These are phyloP conservation scores for Phytopythium ostracodes DNA, from an alignment of 352 stramenopile species.

Conservation along the genomic window DNA sequence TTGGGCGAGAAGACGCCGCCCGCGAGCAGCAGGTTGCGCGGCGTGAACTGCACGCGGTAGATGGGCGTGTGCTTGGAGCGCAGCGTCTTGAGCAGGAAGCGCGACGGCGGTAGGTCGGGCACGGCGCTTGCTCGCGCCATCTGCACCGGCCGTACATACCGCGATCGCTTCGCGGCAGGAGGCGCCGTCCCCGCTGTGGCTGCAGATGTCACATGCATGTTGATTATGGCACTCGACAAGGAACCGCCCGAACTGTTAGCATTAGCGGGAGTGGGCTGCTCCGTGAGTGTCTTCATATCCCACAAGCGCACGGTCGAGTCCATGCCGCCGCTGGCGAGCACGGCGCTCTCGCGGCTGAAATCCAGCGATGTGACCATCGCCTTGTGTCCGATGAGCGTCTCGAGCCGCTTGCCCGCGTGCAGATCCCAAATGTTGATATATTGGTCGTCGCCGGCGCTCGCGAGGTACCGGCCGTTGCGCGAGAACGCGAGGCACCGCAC, in stretches of 20 bases:
- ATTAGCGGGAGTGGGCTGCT: conserved; percentile 33
- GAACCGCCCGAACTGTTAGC: conserved; percentile 20
- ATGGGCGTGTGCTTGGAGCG: conserved; percentile 84
- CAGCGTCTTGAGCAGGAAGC: conserved; percentile 81
- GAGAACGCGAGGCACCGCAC: conserved; percentile 89
- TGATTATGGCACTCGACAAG: conserved; percentile 17
- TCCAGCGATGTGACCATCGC: conserved; percentile 67
- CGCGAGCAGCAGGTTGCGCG: conserved; percentile 74
- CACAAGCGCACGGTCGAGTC: conserved; percentile 79
- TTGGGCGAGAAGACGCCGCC: conserved; percentile 68
- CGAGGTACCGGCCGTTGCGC: conserved; percentile 87
- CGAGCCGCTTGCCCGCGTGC: conserved; percentile 80
- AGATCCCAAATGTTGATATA: conserved; percentile 95
- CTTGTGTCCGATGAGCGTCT: conserved; percentile 78
- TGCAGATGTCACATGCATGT: conserved; percentile 27
- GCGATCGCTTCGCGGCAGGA: conserved; percentile 8
- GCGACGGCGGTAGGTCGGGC: conserved; percentile 58
- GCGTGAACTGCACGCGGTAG: conserved; percentile 77
- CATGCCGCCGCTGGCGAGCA: conserved; percentile 71
- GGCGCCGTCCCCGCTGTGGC: conserved; percentile 7
- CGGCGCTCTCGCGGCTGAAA: conserved; percentile 76
- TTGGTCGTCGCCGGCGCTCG: conserved; percentile 80
- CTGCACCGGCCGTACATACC: conserved; percentile 50
- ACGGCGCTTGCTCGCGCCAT: conserved; percentile 48
- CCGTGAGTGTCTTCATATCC: conserved; percentile 78